Evolutionary conservation across 2,329 filamentous ascomycete genomes (phyloP).

Genomic region (Fusarium sp.): DNA sequence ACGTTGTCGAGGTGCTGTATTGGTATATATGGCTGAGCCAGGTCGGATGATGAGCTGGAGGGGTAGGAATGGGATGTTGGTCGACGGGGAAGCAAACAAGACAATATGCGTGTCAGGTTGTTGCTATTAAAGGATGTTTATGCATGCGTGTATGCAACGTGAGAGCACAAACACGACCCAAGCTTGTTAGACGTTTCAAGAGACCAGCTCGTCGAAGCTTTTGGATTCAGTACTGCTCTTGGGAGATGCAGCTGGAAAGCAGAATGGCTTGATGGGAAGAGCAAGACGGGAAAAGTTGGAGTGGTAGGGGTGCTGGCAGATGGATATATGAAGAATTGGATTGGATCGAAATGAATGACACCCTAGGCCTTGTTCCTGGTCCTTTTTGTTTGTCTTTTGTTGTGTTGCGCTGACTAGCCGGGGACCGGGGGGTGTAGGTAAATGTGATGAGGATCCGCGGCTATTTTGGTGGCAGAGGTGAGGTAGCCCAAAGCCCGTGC

Average conservation of each 20-base stretch:
- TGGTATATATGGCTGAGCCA: background rate
- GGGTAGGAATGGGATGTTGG: constrained; percentile 13
- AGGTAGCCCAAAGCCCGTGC: constrained; percentile 2
- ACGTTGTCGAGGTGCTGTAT: background rate
- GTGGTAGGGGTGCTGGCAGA: constrained; percentile 21
- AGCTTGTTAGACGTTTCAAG: constrained; percentile 22
- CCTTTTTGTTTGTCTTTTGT: constrained; percentile 2
- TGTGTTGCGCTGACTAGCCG: background rate
- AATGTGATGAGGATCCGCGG: constrained; percentile 36
- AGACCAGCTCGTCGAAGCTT: constrained; percentile 29
- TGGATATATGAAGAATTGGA: constrained; percentile 21
- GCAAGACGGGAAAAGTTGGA: background rate
- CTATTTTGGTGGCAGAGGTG: constrained; percentile 30
- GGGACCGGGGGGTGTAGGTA: constrained; percentile 7
- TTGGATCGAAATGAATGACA: constrained; percentile 17
- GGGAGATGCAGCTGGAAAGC: background rate
- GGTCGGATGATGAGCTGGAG: constrained; percentile 13
- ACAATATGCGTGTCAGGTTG: constrained; percentile 31
- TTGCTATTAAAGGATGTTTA: constrained; percentile 23
- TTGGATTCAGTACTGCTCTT: background rate
- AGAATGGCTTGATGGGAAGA: background rate
- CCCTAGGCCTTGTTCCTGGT: constrained; percentile 13
- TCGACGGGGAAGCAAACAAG: constrained; percentile 16
- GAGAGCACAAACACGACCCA: constrained; percentile 22
- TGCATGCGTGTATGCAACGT: constrained; percentile 14